phyloP scores from a whole-genome alignment of 1,284 basidiomycete genomes.

The Irpex sp. region DNA sequence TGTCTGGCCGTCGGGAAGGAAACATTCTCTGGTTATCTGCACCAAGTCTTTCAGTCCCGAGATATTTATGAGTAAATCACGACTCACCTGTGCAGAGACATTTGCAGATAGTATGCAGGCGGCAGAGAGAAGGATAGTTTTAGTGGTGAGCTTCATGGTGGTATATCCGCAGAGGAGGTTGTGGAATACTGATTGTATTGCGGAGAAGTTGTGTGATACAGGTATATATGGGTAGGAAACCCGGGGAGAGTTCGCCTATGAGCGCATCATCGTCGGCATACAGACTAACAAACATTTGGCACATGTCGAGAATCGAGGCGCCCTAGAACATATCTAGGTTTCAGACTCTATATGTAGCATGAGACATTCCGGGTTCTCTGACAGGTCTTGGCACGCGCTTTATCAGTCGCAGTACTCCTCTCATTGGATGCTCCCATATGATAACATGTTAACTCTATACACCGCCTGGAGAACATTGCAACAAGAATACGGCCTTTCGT shows the following conservation, averaged over 20 bases:
- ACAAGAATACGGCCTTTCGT: no score
- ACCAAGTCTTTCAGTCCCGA: not conserved
- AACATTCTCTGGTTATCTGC: not conserved
- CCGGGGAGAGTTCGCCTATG: not conserved
- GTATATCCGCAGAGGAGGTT: not conserved
- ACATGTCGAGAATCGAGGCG: not conserved
- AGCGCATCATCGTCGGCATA: not conserved
- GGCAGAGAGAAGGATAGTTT: not conserved
- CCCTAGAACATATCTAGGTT: no score
- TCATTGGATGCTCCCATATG: no score
- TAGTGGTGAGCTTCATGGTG: not conserved
- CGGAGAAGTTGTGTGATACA: not conserved
- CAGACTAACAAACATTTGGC: not conserved
- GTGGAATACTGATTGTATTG: not conserved
- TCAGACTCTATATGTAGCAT: no score
- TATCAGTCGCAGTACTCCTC: no score
- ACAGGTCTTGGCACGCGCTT: no score
- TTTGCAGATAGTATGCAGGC: not conserved
- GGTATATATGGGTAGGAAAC: not conserved
- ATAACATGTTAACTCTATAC: no score
- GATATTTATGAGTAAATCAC: not conserved
- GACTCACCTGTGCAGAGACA: not conserved
- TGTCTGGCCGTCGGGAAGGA: constrained; percentile 2
- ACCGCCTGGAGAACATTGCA: no score
- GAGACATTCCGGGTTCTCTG: no score